Evolutionary conservation across 2,329 filamentous ascomycete species (phyloP), one percentile per base, ranked within the genome.

Genomic region (Cordyceps sp.): DNA sequence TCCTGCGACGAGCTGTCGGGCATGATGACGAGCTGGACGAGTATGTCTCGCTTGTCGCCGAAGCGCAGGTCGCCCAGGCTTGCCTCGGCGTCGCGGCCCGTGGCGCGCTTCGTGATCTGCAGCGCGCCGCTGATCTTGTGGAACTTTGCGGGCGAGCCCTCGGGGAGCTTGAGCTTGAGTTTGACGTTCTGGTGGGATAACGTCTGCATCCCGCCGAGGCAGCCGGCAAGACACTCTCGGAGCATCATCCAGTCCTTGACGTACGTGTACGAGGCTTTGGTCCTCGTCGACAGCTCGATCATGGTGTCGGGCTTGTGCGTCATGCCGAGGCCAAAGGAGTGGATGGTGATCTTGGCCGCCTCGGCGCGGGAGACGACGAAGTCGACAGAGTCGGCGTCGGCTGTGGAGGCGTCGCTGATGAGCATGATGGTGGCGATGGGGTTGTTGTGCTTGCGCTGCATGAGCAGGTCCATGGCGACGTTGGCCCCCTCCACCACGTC

Each of bases 231-330:
- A 52, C 90, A 96, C 54, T 98, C 90, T 19, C 90, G 78, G 23
- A 98, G 69, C 88, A 96, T 98, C 88, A 96, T 96, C 90, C 90
- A 98, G 54, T 98, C 90, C 58, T 96, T 98, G 43, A 98, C 86
- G 47, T 96, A 98, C 2, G 85, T 92, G 49, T 96, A 98, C 2
- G 85, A 92, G 5, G 86, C 90, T 59, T 96, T 98, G 4, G 90
- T 98, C 37, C 85, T 72, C 6, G 82, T 90, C 1, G 90, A 96
- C 10, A 98, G 63, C 56, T 96, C 88, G 39, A 98, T 93, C 85
- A 98, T 93, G 1, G 86, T 94, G 50, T 98, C 90, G 5, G 90
- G 90, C 57, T 96, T 96, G 57, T 98, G 90, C 1, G 88, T 96
- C 62, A 94, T 75, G 32, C 90, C 90, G 14, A 98, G 69, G 22